Base-by-base conservation (phyloP, 371 early-diverging fungal genomes). In the Rhizopus sp. region DNA sequence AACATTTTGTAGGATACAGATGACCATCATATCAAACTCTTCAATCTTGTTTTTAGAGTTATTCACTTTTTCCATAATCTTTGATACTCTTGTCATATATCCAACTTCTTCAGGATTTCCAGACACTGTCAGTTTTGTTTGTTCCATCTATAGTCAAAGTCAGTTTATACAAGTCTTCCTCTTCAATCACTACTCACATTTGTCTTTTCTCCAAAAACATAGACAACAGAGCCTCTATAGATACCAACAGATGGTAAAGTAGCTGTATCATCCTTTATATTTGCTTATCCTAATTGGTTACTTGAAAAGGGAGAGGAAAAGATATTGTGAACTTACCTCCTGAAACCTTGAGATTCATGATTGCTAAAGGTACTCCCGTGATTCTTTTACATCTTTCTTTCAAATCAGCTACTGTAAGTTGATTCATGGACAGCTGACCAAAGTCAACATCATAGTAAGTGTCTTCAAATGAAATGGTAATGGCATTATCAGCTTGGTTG, bases 41-140 rank as follows among this genome's bases (percentile, higher is more conserved):
- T 56, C 60, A 32, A 67, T 57, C 9, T 59, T 41, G 3, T 53
- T 45, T 30, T 53, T 59, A 12, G 57, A 55, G 1, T 40, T 45
- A 3, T 62, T 42, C 13, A 67, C 53, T 38, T 49, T 59, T 0
- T 60, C 42, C 60, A 62, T 62, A 5, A 59, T 51, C 37, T 65
- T 56, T 5, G 70, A 62, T 5, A 69, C 63, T 6, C 66, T 53
- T 2, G 46, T 31, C 38, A 62, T 53, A 16, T 59, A 60, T 1
- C 70, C 70, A 4, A 62, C 66, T 48, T 69, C 70, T 42, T 69
- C 70, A 17, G 66, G 62, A 23, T 69, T 69, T 48, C 66, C 66
- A 17, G 70, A 66, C 1, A 66, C 58, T 34, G 65, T 62, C 35
- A 66, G 63, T 29, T 39, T 47, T 15, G 59, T 13, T 45, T 62